Percentiles rank a stretch among this genome's conserved stretches.
Conservation (phyloP, 345 rosid species). For the Theobroma cacao region DNA sequence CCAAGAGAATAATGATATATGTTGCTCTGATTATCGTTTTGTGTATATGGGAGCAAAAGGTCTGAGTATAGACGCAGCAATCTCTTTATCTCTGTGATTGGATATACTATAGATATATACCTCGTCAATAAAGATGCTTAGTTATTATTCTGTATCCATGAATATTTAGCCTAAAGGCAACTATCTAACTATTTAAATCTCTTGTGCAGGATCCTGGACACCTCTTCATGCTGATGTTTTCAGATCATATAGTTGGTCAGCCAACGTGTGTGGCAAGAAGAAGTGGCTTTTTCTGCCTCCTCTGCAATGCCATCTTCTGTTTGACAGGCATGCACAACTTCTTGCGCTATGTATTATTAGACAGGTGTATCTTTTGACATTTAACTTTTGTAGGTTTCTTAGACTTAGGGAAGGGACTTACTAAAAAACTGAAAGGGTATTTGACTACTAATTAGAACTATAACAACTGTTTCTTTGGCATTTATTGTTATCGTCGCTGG, state of each 20-base stretch:
- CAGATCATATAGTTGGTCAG: slow-evolving; percentile 96
- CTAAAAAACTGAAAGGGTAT: neutral
- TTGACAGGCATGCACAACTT: slow-evolving; percentile 59
- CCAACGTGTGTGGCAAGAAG: slow-evolving; percentile 89
- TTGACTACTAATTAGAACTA: neutral
- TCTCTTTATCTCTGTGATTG: slow-evolving; percentile 10
- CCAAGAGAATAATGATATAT: slow-evolving; percentile 53
- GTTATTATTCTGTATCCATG: slow-evolving; percentile 9
- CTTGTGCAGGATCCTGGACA: slow-evolving; percentile 87
- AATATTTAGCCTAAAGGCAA: slow-evolving; percentile 14
- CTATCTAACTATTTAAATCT: slow-evolving; percentile 15
- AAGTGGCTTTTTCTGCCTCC: slow-evolving; percentile 80
- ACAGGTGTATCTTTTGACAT: neutral
- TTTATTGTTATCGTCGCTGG: neutral
- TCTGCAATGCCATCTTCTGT: slow-evolving; percentile 62
- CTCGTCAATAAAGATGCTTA: slow-evolving; percentile 1
- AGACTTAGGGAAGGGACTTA: neutral
- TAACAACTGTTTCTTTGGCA: neutral
- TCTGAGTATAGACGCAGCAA: slow-evolving; percentile 26
- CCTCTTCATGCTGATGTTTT: slow-evolving; percentile 97
- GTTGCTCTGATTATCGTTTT: slow-evolving; percentile 97
- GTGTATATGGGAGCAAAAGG: slow-evolving; percentile 98
- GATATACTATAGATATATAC: slow-evolving; percentile 3
- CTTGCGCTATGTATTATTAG: neutral
- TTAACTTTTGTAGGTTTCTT: neutral